These are phyloP conservation scores for Immersiporthe knoxdaviesiana DNA, from an alignment of 2,329 filamentous ascomycete genomes.

Conservation along the genomic window DNA sequence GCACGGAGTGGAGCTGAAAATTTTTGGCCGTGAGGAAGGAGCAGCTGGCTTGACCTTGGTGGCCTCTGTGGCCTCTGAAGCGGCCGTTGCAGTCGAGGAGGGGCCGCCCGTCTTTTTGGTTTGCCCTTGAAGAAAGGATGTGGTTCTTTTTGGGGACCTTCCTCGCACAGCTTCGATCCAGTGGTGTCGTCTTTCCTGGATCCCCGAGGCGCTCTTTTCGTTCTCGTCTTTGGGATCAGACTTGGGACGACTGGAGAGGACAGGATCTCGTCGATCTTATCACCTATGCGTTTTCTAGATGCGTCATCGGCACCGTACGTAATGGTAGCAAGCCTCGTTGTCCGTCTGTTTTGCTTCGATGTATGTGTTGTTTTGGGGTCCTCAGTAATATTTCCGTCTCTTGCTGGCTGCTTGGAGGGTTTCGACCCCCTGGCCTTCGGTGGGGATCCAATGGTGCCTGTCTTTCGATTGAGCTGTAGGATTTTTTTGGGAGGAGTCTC, in stretches of 20 bases:
- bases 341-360: slow-evolving; percentile 41
- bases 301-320: slow-evolving; percentile 59
- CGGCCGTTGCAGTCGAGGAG: neutral
- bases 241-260: slow-evolving; percentile 31
- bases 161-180: slow-evolving; percentile 35
- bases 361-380: slow-evolving; percentile 33
- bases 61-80: slow-evolving; percentile 30
- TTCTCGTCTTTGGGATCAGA: slow-evolving; percentile 28
- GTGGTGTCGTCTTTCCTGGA: slow-evolving; percentile 36
- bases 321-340: slow-evolving; percentile 55
- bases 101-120: slow-evolving; percentile 35
- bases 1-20: slow-evolving; percentile 58
- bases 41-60: slow-evolving; percentile 35
- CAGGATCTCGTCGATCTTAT: slow-evolving; percentile 67
- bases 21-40: slow-evolving; percentile 37
- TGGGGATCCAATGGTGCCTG: slow-evolving; percentile 65
- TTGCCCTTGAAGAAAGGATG: slow-evolving; percentile 73
- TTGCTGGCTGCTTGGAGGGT: slow-evolving; percentile 26
- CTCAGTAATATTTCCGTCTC: slow-evolving; percentile 22
- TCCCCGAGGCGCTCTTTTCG: slow-evolving; percentile 26
- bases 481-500: slow-evolving; percentile 48
- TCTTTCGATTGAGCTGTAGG: slow-evolving; percentile 60
- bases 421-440: slow-evolving; percentile 54
- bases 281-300: slow-evolving; percentile 54
- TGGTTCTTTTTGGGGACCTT: slow-evolving; percentile 37